phyloP scores from a whole-genome alignment of 169 alveolate species.

The Eimeria sp. region DNA sequence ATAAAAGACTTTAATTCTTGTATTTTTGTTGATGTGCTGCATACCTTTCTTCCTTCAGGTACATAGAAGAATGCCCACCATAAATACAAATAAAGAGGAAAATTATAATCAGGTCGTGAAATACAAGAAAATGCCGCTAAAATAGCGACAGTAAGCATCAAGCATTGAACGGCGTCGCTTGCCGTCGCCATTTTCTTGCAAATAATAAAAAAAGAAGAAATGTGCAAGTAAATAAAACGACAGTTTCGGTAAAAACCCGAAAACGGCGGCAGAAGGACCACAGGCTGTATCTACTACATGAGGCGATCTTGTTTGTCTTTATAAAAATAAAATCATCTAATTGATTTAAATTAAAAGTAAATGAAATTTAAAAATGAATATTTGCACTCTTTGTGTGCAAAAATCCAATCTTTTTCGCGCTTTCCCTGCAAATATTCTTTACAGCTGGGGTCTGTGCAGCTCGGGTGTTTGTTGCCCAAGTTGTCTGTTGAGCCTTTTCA shows the following conservation, averaged over 20 bases:
- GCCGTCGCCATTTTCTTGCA: slow-evolving; percentile 72
- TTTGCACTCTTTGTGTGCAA: too few relatives aligned
- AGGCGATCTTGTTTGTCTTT: too few relatives aligned
- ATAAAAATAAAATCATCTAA: too few relatives aligned
- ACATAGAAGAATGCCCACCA: slow-evolving; percentile 80
- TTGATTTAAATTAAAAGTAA: too few relatives aligned
- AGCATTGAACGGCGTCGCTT: slow-evolving; percentile 71
- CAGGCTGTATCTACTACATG: too few relatives aligned
- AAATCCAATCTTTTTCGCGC: background rate
- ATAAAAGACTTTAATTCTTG: too few relatives aligned
- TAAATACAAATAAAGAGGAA: slow-evolving; percentile 71
- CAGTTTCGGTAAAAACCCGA: background rate
- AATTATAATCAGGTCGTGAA: slow-evolving; percentile 67
- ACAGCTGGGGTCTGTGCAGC: background rate
- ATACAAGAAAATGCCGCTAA: slow-evolving; percentile 73
- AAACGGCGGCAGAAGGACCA: background rate
- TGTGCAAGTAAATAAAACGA: background rate
- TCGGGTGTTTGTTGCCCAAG: background rate
- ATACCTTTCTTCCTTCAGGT: slow-evolving; percentile 79
- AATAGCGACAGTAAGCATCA: slow-evolving; percentile 68
- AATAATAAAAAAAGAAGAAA: background rate
- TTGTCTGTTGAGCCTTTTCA: background rate
- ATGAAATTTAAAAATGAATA: too few relatives aligned
- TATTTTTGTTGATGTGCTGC: too few relatives aligned
- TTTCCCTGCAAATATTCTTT: too few relatives aligned